Base-by-base conservation (phyloP, 2,329 filamentous ascomycete genomes). In the Volutella citrinella region DNA sequence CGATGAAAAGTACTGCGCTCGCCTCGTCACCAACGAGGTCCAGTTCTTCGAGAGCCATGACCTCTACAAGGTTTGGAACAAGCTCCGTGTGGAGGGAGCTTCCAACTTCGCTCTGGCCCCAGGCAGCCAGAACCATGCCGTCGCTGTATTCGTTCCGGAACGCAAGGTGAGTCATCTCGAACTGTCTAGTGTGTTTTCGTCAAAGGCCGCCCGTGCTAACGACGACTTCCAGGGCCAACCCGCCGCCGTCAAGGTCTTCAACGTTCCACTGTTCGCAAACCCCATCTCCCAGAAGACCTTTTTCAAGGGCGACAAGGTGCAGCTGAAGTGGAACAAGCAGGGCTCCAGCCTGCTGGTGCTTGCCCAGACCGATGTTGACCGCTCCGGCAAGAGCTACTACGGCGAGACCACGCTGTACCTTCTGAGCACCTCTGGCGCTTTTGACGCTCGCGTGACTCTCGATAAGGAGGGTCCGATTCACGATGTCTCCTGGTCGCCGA, bases 391-490 rank as follows among this genome's bases (percentile, higher is more conserved):
- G 80, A 96, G 88, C 67, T 98, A 98, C 70, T 98, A 98, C 54
- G 93, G 93, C 58, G 93, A 98, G 70, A 97, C 93, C 9, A 97
- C 87, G 46, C 81, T 98, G 58, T 97, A 97, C 68, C 77, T 98
- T 50, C 77, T 98, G 45, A 95, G 87, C 63, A 85, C 89, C 45
- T 94, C 85, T 56, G 91, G 90, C 44, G 81, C 83, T 29, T 94
- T 97, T 55, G 93, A 98, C 64, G 93, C 91, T 38, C 82, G 93
- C 51, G 83, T 98, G 49, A 79, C 85, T 45, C 74, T 96, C 31
- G 93, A 98, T 65, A 97, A 97, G 69, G 91, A 97, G 60, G 93
- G 93, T 0, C 93, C 93, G 6, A 96, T 97, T 53, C 91, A 97
- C 63, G 93, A 98, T 59, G 91, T 98, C 26, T 80, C 86, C n/a